Percentiles rank a stretch among this genome's conserved stretches.
phyloP scores from a whole-genome alignment of 306 rosid species.

The cucumber (Cucumis sativus) region DNA sequence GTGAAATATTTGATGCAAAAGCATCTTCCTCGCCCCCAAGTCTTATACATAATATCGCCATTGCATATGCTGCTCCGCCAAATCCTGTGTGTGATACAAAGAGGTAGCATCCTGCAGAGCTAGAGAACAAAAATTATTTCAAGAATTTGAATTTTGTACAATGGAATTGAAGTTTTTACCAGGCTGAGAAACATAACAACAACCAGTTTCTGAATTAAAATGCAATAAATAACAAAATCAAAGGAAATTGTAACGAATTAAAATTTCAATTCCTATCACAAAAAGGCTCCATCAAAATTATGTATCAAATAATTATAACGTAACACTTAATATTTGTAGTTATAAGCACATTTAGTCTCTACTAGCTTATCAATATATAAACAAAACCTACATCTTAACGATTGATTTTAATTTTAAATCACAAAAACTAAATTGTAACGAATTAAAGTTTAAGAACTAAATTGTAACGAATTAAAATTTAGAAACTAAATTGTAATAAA shows the following conservation, averaged over 20 bases:
- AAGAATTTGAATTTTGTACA: slow-evolving; percentile 3
- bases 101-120: slow-evolving; percentile 76
- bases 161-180: slow-evolving; percentile 5
- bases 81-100: slow-evolving; percentile 86
- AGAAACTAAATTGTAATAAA: neutral
- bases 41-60: slow-evolving; percentile 67
- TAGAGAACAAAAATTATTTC: slow-evolving; percentile 18
- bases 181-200: neutral
- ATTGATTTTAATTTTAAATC: neutral
- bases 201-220: neutral
- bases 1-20: slow-evolving; percentile 30
- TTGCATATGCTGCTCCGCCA: slow-evolving; percentile 87
- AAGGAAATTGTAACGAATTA: no score
- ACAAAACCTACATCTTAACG: neutral
- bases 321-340: neutral
- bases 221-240: neutral
- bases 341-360: neutral
- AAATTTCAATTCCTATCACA: neutral
- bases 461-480: no score
- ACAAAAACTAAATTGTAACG: neutral
- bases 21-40: slow-evolving; percentile 36
- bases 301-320: neutral
- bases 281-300: neutral
- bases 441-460: neutral
- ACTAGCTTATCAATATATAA: neutral